A percentile compares a stretch with the other conserved stretches of the same genome.
phyloP scores from a whole-genome alignment of 1,139 yeast species.

The Blastobotrys raffinosifermentans region DNA sequence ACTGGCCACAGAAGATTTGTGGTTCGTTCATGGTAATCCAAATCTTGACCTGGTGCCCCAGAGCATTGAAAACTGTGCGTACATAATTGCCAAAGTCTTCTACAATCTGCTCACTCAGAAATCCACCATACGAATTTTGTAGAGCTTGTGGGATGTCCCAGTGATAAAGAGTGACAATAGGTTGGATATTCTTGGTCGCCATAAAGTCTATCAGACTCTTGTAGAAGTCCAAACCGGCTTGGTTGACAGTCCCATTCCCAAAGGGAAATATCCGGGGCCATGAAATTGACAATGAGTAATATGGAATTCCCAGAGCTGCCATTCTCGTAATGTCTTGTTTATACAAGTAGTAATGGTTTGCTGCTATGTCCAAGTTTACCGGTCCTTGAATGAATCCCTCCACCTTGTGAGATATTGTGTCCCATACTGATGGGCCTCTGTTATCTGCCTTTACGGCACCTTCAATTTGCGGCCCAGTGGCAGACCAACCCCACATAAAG shows the following conservation, averaged over 20 bases:
- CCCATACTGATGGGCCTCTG: constrained; percentile 34
- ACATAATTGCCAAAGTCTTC: constrained; percentile 36
- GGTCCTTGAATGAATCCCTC: constrained; percentile 17
- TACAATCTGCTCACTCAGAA: constrained; percentile 27
- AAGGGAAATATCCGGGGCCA: constrained; percentile 37
- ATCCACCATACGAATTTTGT: constrained; percentile 28
- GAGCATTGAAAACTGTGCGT: constrained; percentile 32
- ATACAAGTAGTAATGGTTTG: constrained; percentile 34
- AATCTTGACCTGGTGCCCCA: constrained; percentile 34
- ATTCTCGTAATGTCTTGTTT: constrained; percentile 35
- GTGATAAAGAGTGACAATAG: constrained; percentile 36
- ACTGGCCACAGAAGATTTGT: constrained; percentile 22
- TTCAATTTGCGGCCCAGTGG: constrained; percentile 34
- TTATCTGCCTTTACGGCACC: constrained; percentile 37
- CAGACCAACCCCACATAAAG: constrained; percentile 25
- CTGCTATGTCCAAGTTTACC: constrained; percentile 27
- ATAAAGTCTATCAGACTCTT: constrained; percentile 34
- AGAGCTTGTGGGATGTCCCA: constrained; percentile 35
- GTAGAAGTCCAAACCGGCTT: constrained; percentile 35
- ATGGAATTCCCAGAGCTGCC: constrained; percentile 35
- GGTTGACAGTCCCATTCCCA: constrained; percentile 32
- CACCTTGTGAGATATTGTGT: constrained; percentile 21
- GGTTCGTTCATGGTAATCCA: constrained; percentile 39
- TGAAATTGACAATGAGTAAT: constrained; percentile 35
- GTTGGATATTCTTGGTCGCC: constrained; percentile 30